phyloP scores from a whole-genome alignment of 805 yeast species.

The Myxozyma melibiosi region DNA sequence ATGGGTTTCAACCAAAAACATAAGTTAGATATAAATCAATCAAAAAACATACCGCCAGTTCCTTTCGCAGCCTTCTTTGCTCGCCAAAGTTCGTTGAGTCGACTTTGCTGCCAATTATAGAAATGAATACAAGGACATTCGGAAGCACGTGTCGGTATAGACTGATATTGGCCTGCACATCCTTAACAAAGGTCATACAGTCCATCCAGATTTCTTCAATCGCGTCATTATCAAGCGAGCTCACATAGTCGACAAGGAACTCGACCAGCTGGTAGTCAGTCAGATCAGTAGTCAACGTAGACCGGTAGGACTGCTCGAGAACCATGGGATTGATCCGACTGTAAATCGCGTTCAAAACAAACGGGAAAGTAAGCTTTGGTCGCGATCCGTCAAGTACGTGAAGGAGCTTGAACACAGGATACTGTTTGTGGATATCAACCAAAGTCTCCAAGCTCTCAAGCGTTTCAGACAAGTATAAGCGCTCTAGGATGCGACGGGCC shows the following conservation, averaged over 20 bases:
- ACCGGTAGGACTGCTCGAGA: slow-evolving; percentile 39
- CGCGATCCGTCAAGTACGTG: slow-evolving; percentile 84
- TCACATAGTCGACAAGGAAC: slow-evolving; percentile 64
- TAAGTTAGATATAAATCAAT: background rate
- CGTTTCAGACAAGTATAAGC: slow-evolving; percentile 67
- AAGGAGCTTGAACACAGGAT: slow-evolving; percentile 58
- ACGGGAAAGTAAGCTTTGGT: slow-evolving; percentile 72
- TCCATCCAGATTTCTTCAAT: slow-evolving; percentile 76
- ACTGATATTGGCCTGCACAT: slow-evolving; percentile 52
- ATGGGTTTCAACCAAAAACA: no score
- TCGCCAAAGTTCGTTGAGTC: slow-evolving; percentile 63
- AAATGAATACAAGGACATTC: slow-evolving; percentile 54
- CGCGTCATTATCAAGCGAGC: slow-evolving; percentile 70
- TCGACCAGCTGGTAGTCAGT: slow-evolving; percentile 50
- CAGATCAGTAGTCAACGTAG: slow-evolving; percentile 54
- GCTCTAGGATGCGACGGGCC: slow-evolving; percentile 65
- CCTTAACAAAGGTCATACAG: slow-evolving; percentile 61
- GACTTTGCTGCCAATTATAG: slow-evolving; percentile 58
- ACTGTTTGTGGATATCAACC: slow-evolving; percentile 45
- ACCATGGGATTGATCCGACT: slow-evolving; percentile 49
- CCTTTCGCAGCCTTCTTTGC: slow-evolving; percentile 60
- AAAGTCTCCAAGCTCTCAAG: slow-evolving; percentile 71
- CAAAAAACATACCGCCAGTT: slow-evolving; percentile 42
- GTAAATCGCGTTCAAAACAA: slow-evolving; percentile 58
- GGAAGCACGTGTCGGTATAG: slow-evolving; percentile 56